Evolutionary conservation across 2,329 filamentous ascomycete species (phyloP).

Genomic region (Epichloe elymi): DNA sequence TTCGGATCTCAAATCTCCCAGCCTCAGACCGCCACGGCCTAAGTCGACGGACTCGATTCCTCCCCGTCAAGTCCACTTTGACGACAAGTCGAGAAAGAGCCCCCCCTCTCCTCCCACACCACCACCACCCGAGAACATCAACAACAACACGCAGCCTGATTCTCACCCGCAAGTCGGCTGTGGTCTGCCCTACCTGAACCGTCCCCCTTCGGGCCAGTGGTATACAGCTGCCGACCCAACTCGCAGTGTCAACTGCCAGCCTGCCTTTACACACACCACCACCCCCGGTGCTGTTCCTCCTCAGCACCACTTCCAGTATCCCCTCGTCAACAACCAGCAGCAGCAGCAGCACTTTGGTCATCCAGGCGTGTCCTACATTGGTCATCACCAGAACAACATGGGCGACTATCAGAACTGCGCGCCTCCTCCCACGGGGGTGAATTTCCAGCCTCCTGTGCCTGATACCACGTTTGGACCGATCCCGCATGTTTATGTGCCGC

Average conservation of each 20-base stretch:
- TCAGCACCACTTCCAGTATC: slow-evolving; percentile 1
- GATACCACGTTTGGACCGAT: slow-evolving; percentile 44
- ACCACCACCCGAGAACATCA: background rate
- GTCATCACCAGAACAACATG: slow-evolving; percentile 14
- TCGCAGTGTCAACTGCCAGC: slow-evolving; percentile 14
- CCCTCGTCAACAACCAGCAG: slow-evolving; percentile 7
- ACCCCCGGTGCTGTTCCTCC: background rate
- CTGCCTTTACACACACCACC: background rate
- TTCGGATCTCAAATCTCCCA: slow-evolving; percentile 17
- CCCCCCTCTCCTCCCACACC: background rate
- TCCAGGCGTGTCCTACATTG: background rate
- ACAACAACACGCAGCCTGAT: slow-evolving; percentile 5
- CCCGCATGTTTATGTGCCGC: slow-evolving; percentile 42
- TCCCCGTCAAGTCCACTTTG: slow-evolving; percentile 22
- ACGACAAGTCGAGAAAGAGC: background rate
- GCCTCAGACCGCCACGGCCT: slow-evolving; percentile 13
- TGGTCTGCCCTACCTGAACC: slow-evolving; percentile 9
- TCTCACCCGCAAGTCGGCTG: slow-evolving; percentile 9
- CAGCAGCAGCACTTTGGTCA: slow-evolving; percentile 4
- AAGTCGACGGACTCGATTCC: slow-evolving; percentile 14
- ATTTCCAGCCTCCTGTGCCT: slow-evolving; percentile 46
- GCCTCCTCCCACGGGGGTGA: slow-evolving; percentile 30
- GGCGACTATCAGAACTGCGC: slow-evolving; percentile 29
- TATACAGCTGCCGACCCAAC: slow-evolving; percentile 21
- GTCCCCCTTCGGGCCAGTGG: slow-evolving; percentile 16